Evolutionary conservation across 768 basidiomycete species (phyloP).

Genomic region (Rickenella mellea): DNA sequence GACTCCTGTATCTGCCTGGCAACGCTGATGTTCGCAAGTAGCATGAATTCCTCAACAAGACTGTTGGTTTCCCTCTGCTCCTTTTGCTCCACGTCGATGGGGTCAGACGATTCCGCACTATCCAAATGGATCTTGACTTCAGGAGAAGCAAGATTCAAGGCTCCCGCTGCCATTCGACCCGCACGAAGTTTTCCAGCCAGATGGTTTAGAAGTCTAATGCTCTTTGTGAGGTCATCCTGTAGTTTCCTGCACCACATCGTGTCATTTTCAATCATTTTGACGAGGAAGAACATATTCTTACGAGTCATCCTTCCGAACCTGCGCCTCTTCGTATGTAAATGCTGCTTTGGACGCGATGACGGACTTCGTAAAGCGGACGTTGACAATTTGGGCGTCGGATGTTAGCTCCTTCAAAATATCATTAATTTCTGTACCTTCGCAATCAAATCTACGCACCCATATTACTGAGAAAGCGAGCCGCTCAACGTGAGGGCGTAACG

Average conservation of each 20-base stretch:
- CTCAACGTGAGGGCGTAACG: conserved; percentile 85
- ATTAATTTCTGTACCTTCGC: background rate
- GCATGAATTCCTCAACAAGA: conserved; percentile 97
- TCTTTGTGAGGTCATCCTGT: conserved; percentile 73
- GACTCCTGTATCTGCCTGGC: conserved; percentile 86
- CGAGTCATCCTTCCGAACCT: conserved; percentile 88
- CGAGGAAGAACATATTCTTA: conserved; percentile 26
- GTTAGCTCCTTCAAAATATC: conserved; percentile 64
- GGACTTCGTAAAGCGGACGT: conserved; percentile 88
- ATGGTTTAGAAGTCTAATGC: conserved; percentile 81
- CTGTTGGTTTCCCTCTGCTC: conserved; percentile 89
- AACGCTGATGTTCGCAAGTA: conserved; percentile 93
- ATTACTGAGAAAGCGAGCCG: conserved; percentile 91
- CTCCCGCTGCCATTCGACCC: conserved; percentile 89
- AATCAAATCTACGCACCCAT: conserved; percentile 51
- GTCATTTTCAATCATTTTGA: background rate
- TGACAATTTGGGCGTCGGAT: conserved; percentile 79
- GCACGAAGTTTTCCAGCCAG: conserved; percentile 81
- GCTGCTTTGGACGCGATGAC: conserved; percentile 95
- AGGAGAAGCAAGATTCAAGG: conserved; percentile 93
- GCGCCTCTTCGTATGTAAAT: conserved; percentile 96
- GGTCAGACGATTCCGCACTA: conserved; percentile 87
- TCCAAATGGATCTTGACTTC: conserved; percentile 97
- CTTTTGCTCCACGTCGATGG: conserved; percentile 96
- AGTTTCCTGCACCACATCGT: conserved; percentile 37